A percentile compares a stretch with the other conserved stretches of the same genome.
Conservation (phyloP, 2,329 filamentous ascomycete genomes). For the Aspergillus sp. region DNA sequence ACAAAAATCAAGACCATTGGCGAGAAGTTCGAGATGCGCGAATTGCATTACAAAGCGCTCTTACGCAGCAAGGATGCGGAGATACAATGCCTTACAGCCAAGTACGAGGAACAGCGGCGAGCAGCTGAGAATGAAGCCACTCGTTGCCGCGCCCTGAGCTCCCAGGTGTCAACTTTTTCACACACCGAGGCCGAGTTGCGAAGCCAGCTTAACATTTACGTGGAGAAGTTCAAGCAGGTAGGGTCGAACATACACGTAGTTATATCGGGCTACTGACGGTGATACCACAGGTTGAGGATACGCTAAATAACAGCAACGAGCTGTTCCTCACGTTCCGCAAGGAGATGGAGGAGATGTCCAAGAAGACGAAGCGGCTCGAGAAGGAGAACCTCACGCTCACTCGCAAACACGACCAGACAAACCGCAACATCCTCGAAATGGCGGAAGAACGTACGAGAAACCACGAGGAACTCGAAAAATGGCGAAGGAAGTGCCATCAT, state of each 20-base stretch:
- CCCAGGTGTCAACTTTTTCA: conserved; percentile 88
- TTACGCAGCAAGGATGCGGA: conserved; percentile 93
- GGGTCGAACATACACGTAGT: conserved; percentile 23
- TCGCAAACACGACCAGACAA: conserved; percentile 85
- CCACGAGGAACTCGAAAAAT: conserved; percentile 66
- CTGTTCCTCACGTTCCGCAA: conserved; percentile 93
- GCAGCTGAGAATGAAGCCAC: conserved; percentile 70
- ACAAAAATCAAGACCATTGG: conserved; percentile 87
- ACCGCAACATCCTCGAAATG: conserved; percentile 94
- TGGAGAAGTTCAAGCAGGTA: conserved; percentile 99
- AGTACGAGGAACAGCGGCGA: conserved; percentile 84
- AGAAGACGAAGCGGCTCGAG: conserved; percentile 93
- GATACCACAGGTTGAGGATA: conserved; percentile 81
- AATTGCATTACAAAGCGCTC: conserved; percentile 84
- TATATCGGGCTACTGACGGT: conserved; percentile 24
- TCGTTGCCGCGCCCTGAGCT: conserved; percentile 74
- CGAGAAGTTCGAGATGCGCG: conserved; percentile 92
- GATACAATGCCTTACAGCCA: conserved; percentile 81
- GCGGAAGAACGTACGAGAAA: conserved; percentile 78
- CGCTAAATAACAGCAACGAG: conserved; percentile 95
- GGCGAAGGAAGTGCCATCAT: conserved; percentile 78
- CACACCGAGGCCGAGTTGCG: conserved; percentile 91
- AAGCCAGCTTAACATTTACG: conserved; percentile 94
- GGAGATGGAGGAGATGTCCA: conserved; percentile 99
- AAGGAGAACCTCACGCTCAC: conserved; percentile 90